Base-by-base conservation (phyloP, 129 eudicot genomes). In the Oenanthe sinensis region DNA sequence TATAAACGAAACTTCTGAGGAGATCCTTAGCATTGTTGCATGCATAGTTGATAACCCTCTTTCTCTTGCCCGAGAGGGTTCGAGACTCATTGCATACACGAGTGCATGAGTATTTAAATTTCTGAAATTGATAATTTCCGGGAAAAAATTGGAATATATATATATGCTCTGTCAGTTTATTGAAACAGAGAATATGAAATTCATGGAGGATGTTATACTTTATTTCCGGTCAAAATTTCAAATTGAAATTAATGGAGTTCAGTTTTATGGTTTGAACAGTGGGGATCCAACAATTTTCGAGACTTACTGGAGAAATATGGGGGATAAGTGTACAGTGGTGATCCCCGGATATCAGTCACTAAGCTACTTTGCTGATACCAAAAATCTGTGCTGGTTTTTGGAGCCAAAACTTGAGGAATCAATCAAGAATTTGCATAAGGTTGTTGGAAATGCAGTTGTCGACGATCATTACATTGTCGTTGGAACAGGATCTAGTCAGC, bases 401-500 rank as follows among this genome's bases (percentile, higher is more conserved):
- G 91, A 88, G 82, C 93, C 97, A 49, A 87, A 89, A 74, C 91
- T 94, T 0, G 93, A 84, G 77, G 92, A 88, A 45, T 85, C 86
- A 19, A 89, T 93, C 74, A 88, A 78, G 81, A 85, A 74, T 75
- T 14, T 93, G 81, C 98, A 93, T 83, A 77, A 80, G 4, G 79
- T 76, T 7, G 98, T 89, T 0, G 96, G 93, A 49, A 93, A 93
- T 44, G 98, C 96, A 2, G 84, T 74, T 39, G 86, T 82, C 1
- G 91, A 91, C 24, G 93, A 83, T 28, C 83, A 85, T 36, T 76
- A 81, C 37, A 81, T 94, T 0, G 82, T 94, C 30, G 97, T 88
- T 11, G 98, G 98, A 62, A 94, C 91, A 0, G 98, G 98, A 13
- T 94, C 98, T 39, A 91, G 96, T 82, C 98, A 94, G 82, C 89